A percentile compares a stretch with the other conserved stretches of the same genome.
Evolutionary conservation across 1,139 yeast species (phyloP).

Genomic region (Pneumocystis oryctolagi): DNA sequence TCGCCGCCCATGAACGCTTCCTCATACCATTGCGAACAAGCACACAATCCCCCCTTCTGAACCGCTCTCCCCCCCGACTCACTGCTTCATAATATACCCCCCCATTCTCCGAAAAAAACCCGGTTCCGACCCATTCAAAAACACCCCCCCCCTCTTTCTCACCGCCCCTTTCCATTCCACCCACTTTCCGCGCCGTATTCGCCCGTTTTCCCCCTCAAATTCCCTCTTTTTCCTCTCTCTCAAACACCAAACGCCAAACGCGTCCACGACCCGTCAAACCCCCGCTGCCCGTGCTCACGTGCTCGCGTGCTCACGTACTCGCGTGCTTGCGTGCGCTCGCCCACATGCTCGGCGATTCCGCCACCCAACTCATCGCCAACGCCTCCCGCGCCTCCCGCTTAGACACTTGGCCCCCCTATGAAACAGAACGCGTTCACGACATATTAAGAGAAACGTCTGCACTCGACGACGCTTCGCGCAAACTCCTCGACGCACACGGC

Average conservation of each 20-base stretch:
- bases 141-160: neutral
- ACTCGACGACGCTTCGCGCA: constrained; percentile 36
- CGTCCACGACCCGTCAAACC: neutral
- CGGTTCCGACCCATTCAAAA: neutral
- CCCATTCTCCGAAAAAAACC: neutral
- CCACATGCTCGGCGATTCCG: constrained; percentile 76
- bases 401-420: constrained; percentile 56
- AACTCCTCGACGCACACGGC: constrained; percentile 16
- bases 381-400: constrained; percentile 64
- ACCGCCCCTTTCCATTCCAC: neutral
- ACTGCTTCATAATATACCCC: neutral
- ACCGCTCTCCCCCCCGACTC: neutral
- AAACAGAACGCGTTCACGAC: constrained; percentile 57
- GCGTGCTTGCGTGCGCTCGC: too few species aligned
- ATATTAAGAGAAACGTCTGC: constrained; percentile 34
- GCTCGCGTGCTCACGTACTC: too few species aligned
- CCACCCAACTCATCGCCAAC: constrained; percentile 65
- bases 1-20: neutral
- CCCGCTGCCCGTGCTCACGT: too few species aligned
- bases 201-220: neutral
- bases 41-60: neutral
- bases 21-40: neutral
- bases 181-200: neutral
- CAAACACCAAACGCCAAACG: neutral
- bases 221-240: neutral